These are phyloP conservation scores for Yarrowia porcina DNA, from an alignment of 805 yeast species.

Conservation along the genomic window DNA sequence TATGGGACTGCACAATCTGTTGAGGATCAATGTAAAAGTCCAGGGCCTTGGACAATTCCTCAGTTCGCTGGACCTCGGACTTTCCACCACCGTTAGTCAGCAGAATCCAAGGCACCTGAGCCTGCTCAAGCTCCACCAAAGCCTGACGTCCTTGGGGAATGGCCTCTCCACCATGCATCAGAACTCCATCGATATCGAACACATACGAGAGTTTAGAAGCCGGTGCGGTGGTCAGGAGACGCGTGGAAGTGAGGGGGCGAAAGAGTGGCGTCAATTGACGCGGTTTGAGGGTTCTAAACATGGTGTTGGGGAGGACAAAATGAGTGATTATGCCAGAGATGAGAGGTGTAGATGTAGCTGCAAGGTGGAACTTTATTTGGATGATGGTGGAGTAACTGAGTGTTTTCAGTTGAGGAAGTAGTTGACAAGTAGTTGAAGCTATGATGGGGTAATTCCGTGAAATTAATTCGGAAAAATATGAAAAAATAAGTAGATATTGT, in stretches of 20 bases:
- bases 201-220: conserved; percentile 7
- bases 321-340: not conserved
- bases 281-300: not conserved
- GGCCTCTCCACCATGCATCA: conserved; percentile 67
- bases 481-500: too few species aligned
- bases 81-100: conserved; percentile 91
- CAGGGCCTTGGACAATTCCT: conserved; percentile 48
- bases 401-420: too few species aligned
- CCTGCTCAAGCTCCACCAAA: conserved; percentile 49
- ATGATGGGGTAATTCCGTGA: too few species aligned
- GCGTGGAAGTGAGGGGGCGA: not conserved
- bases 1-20: conserved; percentile 82
- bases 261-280: not conserved
- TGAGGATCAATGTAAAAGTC: conserved; percentile 42
- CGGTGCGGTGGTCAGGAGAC: not conserved
- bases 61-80: conserved; percentile 58
- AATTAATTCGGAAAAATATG: too few species aligned
- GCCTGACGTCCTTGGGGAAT: conserved; percentile 65
- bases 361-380: not conserved
- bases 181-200: conserved; percentile 75
- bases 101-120: conserved; percentile 70
- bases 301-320: not conserved
- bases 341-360: not conserved
- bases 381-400: not conserved
- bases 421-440: too few species aligned